These are phyloP conservation scores for Yamadazyma oceani DNA, from an alignment of 1,139 yeast genomes.

Conservation along the genomic window DNA sequence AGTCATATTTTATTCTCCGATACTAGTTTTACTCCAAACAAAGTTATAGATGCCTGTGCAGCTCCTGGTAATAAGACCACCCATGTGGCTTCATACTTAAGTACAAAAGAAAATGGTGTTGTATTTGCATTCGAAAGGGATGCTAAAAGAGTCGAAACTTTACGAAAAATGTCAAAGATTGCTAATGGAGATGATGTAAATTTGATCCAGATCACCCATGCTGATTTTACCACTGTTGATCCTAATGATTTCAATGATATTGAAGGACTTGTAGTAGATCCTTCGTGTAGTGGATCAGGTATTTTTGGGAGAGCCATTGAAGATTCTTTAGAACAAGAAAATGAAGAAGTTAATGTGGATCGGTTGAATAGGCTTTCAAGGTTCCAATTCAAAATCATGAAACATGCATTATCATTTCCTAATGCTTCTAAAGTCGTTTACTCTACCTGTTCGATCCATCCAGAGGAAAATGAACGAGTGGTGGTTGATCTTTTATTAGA, in stretches of 20 bases:
- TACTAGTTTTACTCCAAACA: constrained; percentile 51
- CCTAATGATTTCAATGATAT: constrained; percentile 65
- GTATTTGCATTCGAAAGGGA: constrained; percentile 91
- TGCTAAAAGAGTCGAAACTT: constrained; percentile 63
- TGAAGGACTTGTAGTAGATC: constrained; percentile 87
- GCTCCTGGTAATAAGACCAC: constrained; percentile 99
- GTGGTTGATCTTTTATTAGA: constrained; percentile 76
- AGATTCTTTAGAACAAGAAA: constrained; percentile 42
- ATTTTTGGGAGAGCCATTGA: constrained; percentile 81
- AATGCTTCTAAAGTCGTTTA: constrained; percentile 77
- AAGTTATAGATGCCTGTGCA: constrained; percentile 89
- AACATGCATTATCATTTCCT: constrained; percentile 86
- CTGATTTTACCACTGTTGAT: constrained; percentile 74
- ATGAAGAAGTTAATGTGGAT: constrained; percentile 48
- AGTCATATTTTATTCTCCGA: constrained; percentile 67
- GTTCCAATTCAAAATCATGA: constrained; percentile 83
- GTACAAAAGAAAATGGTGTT: constrained; percentile 21
- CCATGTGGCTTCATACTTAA: constrained; percentile 70
- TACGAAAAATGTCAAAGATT: constrained; percentile 71
- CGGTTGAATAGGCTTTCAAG: constrained; percentile 72
- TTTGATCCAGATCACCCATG: constrained; percentile 69
- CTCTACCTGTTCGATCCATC: constrained; percentile 93
- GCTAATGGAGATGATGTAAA: constrained; percentile 62
- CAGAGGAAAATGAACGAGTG: constrained; percentile 90
- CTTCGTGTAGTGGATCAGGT: constrained; percentile 97